Conservation (phyloP, 768 basidiomycete genomes). For the Chalciporus sphaerocephalus region DNA sequence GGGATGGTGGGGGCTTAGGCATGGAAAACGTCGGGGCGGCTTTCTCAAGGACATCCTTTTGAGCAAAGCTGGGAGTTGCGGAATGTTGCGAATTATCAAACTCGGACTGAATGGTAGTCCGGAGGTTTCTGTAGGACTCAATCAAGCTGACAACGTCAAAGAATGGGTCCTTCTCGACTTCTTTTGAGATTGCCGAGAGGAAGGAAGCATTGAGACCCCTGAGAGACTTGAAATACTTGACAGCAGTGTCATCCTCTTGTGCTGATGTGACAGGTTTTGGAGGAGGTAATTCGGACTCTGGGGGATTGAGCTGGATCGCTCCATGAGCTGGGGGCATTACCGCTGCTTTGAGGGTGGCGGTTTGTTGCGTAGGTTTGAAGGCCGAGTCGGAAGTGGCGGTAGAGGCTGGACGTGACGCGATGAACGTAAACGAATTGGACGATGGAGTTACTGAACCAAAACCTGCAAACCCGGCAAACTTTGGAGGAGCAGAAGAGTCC, state of each 20-base stretch:
- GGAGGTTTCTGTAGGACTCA: slow-evolving; percentile 55
- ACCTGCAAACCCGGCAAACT: slow-evolving; percentile 50
- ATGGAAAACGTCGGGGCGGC: slow-evolving; percentile 18
- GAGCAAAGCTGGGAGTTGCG: slow-evolving; percentile 7
- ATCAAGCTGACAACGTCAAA: slow-evolving; percentile 53
- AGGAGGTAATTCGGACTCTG: slow-evolving; percentile 28
- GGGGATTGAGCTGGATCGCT: not conserved
- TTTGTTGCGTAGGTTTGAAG: slow-evolving; percentile 12
- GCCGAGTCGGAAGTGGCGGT: slow-evolving; percentile 9
- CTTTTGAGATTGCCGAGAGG: slow-evolving; percentile 51
- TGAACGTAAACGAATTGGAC: slow-evolving; percentile 40
- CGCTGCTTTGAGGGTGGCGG: slow-evolving; percentile 13
- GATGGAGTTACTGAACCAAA: slow-evolving; percentile 39
- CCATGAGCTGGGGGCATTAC: slow-evolving; percentile 22
- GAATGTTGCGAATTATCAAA: slow-evolving; percentile 37
- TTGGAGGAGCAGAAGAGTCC: slow-evolving; percentile 34
- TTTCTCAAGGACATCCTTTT: slow-evolving; percentile 16
- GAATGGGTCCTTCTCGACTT: slow-evolving; percentile 67
- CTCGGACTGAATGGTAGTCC: slow-evolving; percentile 52
- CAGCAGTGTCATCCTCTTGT: slow-evolving; percentile 31
- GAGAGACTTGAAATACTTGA: slow-evolving; percentile 64
- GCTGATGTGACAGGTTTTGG: slow-evolving; percentile 17
- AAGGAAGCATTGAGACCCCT: slow-evolving; percentile 72
- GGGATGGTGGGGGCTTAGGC: slow-evolving; percentile 36
- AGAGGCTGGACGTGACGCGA: slow-evolving; percentile 18